Percentiles rank a stretch among this genome's conserved stretches.
Conservation (phyloP, 768 basidiomycete species). For the Steccherinum ochraceum region DNA sequence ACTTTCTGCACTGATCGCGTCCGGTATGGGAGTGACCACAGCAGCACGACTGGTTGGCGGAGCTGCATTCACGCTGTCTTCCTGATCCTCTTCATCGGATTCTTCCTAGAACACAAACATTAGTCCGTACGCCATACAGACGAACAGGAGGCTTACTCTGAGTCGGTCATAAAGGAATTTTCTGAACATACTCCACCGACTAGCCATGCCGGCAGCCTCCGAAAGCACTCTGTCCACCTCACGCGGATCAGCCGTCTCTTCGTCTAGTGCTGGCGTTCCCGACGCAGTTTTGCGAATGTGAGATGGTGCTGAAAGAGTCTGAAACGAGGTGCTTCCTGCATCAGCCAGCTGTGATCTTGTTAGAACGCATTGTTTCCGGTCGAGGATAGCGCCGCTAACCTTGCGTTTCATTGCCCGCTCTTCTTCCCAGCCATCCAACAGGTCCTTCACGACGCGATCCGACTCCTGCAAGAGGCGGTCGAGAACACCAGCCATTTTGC, state of each 20-base stretch:
- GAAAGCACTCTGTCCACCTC: conserved; percentile 90
- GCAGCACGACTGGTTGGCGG: background rate
- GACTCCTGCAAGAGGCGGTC: conserved; percentile 75
- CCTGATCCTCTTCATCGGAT: conserved; percentile 2
- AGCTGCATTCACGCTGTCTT: background rate
- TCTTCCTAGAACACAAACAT: conserved; percentile 2
- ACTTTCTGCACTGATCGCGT: background rate
- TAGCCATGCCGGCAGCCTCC: conserved; percentile 84
- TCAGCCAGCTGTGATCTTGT: conserved; percentile 5
- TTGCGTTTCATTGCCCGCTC: conserved; percentile 80
- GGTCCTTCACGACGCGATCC: conserved; percentile 70
- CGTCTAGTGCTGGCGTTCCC: conserved; percentile 27
- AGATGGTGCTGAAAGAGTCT: conserved; percentile 29
- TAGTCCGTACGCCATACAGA: background rate
- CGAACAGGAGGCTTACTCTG: conserved; percentile 36
- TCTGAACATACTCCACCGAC: conserved; percentile 87
- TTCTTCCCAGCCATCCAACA: conserved; percentile 87
- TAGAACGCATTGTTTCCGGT: background rate
- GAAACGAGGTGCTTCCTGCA: conserved; percentile 3
- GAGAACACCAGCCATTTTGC: conserved; percentile 81
- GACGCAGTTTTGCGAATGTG: conserved; percentile 15
- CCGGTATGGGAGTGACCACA: background rate
- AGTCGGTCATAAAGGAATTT: conserved; percentile 79
- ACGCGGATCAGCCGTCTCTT: conserved; percentile 68
- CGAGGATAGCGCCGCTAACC: conserved; percentile 30